Evolutionary conservation across 495 filamentous ascomycete genomes (phyloP).

Genomic region (Baudoinia panamericana): DNA sequence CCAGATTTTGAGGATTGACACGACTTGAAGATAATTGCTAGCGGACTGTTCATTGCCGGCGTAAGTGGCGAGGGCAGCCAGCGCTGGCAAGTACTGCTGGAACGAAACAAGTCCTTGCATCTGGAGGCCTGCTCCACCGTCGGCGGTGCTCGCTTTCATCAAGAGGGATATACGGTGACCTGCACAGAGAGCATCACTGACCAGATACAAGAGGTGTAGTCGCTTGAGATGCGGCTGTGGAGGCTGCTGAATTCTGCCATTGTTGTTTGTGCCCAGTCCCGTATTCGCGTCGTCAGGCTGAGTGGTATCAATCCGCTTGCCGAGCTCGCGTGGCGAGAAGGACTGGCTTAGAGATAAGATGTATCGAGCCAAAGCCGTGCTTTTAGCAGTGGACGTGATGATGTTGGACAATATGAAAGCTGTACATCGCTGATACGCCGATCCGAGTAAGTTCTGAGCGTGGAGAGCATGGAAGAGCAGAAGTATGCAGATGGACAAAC

Average conservation of each 20-base stretch:
- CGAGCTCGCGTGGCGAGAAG: conserved; percentile 2
- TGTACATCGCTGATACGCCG: conserved; percentile 1
- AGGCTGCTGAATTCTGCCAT: conserved; percentile 12
- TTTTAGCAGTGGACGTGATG: background rate
- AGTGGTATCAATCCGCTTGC: conserved; percentile 6
- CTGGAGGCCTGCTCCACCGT: background rate
- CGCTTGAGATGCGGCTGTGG: conserved; percentile 11
- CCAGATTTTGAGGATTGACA: background rate
- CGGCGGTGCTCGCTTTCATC: no score
- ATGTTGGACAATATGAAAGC: background rate
- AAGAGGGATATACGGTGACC: background rate
- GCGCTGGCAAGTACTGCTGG: background rate
- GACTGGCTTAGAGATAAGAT: conserved; percentile 7
- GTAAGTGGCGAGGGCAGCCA: conserved; percentile 1
- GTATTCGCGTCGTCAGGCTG: conserved; percentile 3
- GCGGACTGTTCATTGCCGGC: background rate
- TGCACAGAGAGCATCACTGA: conserved; percentile 5
- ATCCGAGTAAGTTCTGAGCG: conserved; percentile 2
- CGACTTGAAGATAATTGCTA: background rate
- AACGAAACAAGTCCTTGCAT: background rate
- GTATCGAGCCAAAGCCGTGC: background rate
- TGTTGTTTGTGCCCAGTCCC: conserved; percentile 7
- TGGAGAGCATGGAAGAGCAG: background rate
- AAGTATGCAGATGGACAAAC: conserved; percentile 3
- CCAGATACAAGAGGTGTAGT: conserved; percentile 11